Base-by-base conservation (phyloP, 495 filamentous ascomycete genomes). In the Daldinia decipiens region DNA sequence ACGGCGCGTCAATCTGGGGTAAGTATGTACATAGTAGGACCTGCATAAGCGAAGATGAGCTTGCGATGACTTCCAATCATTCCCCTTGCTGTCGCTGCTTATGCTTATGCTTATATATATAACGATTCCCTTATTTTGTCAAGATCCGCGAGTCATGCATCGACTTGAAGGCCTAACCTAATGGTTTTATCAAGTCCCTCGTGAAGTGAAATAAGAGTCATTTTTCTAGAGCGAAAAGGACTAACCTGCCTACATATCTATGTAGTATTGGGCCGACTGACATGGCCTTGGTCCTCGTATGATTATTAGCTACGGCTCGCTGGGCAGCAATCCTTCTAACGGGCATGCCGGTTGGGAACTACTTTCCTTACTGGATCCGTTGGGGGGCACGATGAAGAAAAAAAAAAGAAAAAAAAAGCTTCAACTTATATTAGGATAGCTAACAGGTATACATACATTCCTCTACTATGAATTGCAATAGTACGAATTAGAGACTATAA, bases 41-140 rank as follows among this genome's bases (percentile, higher is more conserved):
- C 34, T 68, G 64, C 70, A 68, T 72, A 72, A 68, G 64, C 64
- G 70, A 72, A 45, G 17, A 17, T 32, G 45, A 57, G 43, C 52
- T 62, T 54, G 34, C 27, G 51, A 53, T 39, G 40, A 68, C 53
- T 61, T 68, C 31, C 13, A 59, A 27, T 11, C 32, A n/a, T 26
- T 11, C 13, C n/a, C 19, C 43, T 32, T 26, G 15, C 11, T 34
- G 17, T 43, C 21, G 24, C 31, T 59, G 1, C 13, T 0, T 13
- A 53, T 36, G 39, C 32, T 68, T 31, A 34, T 34, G 11, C 24
- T 1, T 24, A 5, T 29, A 29, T 5, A 29, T 29, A 29, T 29
- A 29, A 47, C 43, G 43, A 47, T 47, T 21, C 17, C 43, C 8
- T 47, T 47, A 47, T 11, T 47, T 5, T 6, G 17, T 11, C 9